Base-by-base conservation (phyloP, 139 green algal genomes). In the Chlamydomonas schloesseri region DNA sequence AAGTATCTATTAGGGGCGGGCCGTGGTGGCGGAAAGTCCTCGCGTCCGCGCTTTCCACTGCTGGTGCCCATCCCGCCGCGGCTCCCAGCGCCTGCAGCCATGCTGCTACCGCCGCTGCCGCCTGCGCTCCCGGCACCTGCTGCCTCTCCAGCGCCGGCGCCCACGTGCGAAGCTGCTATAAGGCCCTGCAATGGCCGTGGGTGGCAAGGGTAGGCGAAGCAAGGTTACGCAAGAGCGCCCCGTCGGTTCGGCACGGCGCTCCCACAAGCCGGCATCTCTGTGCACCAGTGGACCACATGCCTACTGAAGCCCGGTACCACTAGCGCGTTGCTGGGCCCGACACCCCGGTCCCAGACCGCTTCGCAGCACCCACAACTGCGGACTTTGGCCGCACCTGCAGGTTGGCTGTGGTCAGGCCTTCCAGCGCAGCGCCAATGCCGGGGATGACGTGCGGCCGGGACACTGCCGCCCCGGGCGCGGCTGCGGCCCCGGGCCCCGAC, bases 371-470 rank as follows among this genome's bases (percentile, higher is more conserved):
- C 15, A 5, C n/a, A 4, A 1, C 31, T 26, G 14, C 17, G n/a
- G n/a, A n/a, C n/a, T n/a, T n/a, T n/a, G 0, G n/a, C 33, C 75
- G 0, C 23, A 83, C 77, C 77, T 62, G 62, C 42, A 83, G 15
- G 46, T 73, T 83, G 6, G 60, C 60, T 28, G 77, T 64, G 1
- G 60, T 29, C 37, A 83, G 37, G 20, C 73, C 60, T 1, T 83
- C 77, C 37, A 83, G 62, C 14, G 69, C 77, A 14, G 58, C 77
- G 11, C 77, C 77, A 26, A 83, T 83, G 64, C 77, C 77, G 23
- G 77, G 77, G 28, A 83, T 73, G 42, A 83, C 28, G 28, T 46
- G 31, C 0, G 77, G 60, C 29, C 77, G 77, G n/a, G 65, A 5
- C 13, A n/a, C n/a, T 33, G 37, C 1, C 3, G 37, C 18, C n/a